Evolutionary conservation across 2,329 filamentous ascomycete genomes (phyloP).

Genomic region (Nigrograna mackinnonii): DNA sequence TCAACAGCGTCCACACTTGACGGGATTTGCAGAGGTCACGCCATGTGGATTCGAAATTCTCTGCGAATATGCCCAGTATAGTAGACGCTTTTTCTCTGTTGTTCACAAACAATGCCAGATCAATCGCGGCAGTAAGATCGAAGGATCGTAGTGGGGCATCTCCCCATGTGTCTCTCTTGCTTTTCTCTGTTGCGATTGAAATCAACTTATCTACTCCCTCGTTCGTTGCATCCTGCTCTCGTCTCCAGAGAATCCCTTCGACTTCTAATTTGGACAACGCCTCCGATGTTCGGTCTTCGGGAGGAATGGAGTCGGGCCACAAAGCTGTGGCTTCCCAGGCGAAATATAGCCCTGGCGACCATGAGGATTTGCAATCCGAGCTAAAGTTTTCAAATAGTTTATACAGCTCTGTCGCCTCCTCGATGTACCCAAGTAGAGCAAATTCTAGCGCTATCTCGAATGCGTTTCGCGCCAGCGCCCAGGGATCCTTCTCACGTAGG

Average conservation of each 20-base stretch:
- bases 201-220: conserved; percentile 15
- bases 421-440: conserved; percentile 17
- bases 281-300: conserved; percentile 13
- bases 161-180: conserved; percentile 10
- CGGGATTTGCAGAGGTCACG: conserved; percentile 14
- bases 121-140: conserved; percentile 17
- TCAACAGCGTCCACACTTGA: conserved; percentile 14
- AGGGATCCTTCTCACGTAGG: conserved; percentile 15
- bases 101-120: conserved; percentile 16
- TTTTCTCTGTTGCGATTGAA: conserved; percentile 9
- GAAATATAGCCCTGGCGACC: conserved; percentile 21
- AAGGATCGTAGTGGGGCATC: conserved; percentile 8
- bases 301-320: conserved; percentile 16
- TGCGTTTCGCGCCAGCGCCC: conserved; percentile 15
- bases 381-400: conserved; percentile 12
- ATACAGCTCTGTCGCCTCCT: conserved; percentile 14
- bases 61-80: conserved; percentile 16
- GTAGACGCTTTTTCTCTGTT: conserved; percentile 13
- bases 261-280: conserved; percentile 16
- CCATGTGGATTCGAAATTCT: conserved; percentile 15
- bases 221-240: conserved; percentile 11
- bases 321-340: conserved; percentile 18
- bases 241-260: conserved; percentile 18
- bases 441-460: conserved; percentile 19
- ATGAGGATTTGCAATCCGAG: conserved; percentile 10